Percentiles rank a stretch among this genome's conserved stretches.
Evolutionary conservation across 805 yeast species (phyloP).

Genomic region (Starmerella riodocensis): DNA sequence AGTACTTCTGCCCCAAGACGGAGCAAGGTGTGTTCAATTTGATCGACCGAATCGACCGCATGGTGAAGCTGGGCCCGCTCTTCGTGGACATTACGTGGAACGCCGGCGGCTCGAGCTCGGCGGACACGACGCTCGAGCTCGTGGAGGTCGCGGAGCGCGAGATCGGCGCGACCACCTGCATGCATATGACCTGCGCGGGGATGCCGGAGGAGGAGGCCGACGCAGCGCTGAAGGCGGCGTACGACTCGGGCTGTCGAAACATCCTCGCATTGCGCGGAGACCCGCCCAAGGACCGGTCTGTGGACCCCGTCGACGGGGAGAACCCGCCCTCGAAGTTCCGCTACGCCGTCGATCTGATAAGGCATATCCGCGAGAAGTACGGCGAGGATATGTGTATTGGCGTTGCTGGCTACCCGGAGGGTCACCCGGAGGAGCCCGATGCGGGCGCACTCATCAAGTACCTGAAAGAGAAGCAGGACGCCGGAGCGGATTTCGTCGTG

Average conservation of each 20-base stretch:
- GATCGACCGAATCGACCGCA: slow-evolving; percentile 93
- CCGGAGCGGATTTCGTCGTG: slow-evolving; percentile 85
- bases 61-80: slow-evolving; percentile 82
- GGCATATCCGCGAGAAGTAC: slow-evolving; percentile 58
- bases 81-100: slow-evolving; percentile 97
- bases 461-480: slow-evolving; percentile 79
- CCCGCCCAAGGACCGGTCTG: slow-evolving; percentile 58
- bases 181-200: slow-evolving; percentile 95
- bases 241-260: slow-evolving; percentile 85
- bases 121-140: slow-evolving; percentile 66
- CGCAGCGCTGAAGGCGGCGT: slow-evolving; percentile 72
- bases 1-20: slow-evolving; percentile 95
- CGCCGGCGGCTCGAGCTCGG: slow-evolving; percentile 82
- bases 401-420: slow-evolving; percentile 96
- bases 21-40: slow-evolving; percentile 92
- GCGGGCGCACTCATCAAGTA: slow-evolving; percentile 40
- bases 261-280: slow-evolving; percentile 92
- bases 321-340: slow-evolving; percentile 39
- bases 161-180: slow-evolving; percentile 86
- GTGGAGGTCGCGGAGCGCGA: slow-evolving; percentile 83
- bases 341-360: slow-evolving; percentile 77
- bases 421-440: slow-evolving; percentile 77
- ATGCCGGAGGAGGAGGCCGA: slow-evolving; percentile 76
- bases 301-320: slow-evolving; percentile 35
- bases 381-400: slow-evolving; percentile 90